Evolutionary conservation across 139 green algal genomes (phyloP).

Genomic region (Trebouxia sp.): DNA sequence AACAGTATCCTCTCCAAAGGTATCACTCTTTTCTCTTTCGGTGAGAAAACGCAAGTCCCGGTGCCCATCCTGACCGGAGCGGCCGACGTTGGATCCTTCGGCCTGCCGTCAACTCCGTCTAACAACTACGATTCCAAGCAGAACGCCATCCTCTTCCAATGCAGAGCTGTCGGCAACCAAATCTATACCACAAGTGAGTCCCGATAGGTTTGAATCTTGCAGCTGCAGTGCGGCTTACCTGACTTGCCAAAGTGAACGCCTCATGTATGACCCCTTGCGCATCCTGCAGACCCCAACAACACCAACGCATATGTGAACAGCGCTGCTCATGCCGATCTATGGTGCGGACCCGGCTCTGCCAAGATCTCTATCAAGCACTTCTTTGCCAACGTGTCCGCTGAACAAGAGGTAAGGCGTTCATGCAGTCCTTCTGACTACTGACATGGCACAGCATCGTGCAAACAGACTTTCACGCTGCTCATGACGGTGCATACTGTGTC

Average conservation of each 20-base stretch:
- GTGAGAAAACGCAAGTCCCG: background rate
- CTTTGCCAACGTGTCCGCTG: background rate
- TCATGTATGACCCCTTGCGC: background rate
- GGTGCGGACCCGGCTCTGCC: conserved; percentile 11
- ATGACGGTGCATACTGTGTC: too few species aligned
- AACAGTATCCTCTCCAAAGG: background rate
- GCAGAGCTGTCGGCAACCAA: background rate
- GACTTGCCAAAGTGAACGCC: too few species aligned
- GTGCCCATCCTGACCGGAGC: background rate
- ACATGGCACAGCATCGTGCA: too few species aligned
- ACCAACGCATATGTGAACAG: background rate
- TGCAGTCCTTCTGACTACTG: background rate
- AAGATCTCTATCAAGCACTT: conserved; percentile 27
- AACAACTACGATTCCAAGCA: background rate
- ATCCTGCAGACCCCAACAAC: background rate
- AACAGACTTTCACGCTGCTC: too few species aligned
- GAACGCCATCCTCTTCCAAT: background rate
- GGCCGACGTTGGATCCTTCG: conserved; percentile 1
- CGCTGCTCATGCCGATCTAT: conserved; percentile 15
- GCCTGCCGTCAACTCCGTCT: background rate
- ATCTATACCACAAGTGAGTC: conserved; percentile 7
- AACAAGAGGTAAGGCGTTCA: background rate
- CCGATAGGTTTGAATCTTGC: too few species aligned
- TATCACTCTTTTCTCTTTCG: background rate
- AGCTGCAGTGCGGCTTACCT: background rate